Percentiles rank a stretch among this genome's conserved stretches.
phyloP scores from a whole-genome alignment of 2,329 filamentous ascomycete genomes.

The Monosporascus sp. region DNA sequence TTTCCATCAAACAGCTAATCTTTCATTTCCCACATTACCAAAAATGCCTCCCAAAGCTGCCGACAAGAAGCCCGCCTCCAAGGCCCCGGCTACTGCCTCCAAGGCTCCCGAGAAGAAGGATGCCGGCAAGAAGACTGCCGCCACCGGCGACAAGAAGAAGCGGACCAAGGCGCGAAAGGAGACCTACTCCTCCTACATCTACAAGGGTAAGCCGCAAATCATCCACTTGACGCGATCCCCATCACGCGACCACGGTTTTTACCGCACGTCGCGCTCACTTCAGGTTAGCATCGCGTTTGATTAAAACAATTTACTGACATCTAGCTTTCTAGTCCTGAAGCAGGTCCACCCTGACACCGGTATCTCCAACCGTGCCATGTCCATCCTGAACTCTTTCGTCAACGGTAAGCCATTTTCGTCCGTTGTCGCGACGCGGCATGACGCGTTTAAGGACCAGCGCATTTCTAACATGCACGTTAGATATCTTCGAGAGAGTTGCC shows the following conservation, averaged over 20 bases:
- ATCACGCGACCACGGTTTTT: not conserved
- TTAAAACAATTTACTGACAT: conserved; percentile 23
- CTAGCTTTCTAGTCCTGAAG: conserved; percentile 72
- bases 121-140: conserved; percentile 98
- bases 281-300: too few relatives aligned
- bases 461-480: conserved; percentile 40
- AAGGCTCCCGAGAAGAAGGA: conserved; percentile 93
- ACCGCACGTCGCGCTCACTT: not conserved
- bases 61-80: conserved; percentile 98
- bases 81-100: conserved; percentile 75
- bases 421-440: not conserved
- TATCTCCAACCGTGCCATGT: conserved; percentile 99
- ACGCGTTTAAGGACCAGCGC: not conserved
- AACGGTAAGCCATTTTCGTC: conserved; percentile 62
- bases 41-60: conserved; percentile 98
- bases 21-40: conserved; percentile 19
- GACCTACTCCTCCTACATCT: conserved; percentile 99
- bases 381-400: conserved; percentile 99
- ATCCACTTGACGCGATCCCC: conserved; percentile 1
- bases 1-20: conserved; percentile 11
- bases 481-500: conserved; percentile 99
- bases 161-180: conserved; percentile 99
- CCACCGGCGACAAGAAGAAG: conserved; percentile 99
- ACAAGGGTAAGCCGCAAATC: conserved; percentile 72
- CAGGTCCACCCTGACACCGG: conserved; percentile 99